Percentiles rank a stretch among this genome's conserved stretches.
Conservation (phyloP, 2,329 filamentous ascomycete species). For the Ceratocystis ficicola region DNA sequence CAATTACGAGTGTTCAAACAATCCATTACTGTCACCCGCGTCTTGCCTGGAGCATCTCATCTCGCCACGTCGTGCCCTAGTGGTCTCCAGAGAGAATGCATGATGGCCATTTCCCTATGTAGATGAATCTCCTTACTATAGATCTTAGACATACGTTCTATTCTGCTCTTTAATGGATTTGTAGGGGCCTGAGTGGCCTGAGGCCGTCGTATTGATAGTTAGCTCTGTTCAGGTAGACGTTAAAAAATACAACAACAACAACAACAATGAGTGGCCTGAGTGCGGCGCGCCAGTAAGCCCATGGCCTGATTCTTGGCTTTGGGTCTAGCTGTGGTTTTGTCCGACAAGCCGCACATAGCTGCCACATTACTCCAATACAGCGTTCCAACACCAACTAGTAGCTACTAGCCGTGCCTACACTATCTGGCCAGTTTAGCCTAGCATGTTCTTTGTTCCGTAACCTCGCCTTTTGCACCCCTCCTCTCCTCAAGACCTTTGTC, state of each 20-base stretch:
- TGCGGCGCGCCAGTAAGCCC: not conserved
- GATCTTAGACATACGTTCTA: not conserved
- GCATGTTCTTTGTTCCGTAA: not conserved
- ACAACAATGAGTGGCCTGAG: not conserved
- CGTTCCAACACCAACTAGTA: conserved; percentile 3
- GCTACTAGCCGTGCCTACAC: not conserved
- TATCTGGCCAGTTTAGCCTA: not conserved
- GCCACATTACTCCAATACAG: not conserved
- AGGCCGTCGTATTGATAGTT: too few relatives aligned
- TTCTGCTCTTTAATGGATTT: not conserved
- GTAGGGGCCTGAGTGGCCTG: not conserved
- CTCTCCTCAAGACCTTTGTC: not conserved
- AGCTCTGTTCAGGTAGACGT: too few relatives aligned
- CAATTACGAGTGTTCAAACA: not conserved
- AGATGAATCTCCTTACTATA: too few relatives aligned
- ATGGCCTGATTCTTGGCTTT: not conserved
- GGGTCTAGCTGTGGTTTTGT: not conserved
- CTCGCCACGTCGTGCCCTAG: not conserved
- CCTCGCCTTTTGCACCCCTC: not conserved
- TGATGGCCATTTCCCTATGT: too few relatives aligned
- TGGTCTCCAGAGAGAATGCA: not conserved
- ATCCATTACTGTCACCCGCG: not conserved
- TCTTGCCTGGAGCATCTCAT: not conserved
- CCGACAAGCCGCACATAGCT: conserved; percentile 3
- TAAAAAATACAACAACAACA: too few relatives aligned